Conservation (phyloP, 1,284 basidiomycete species). For the Volvariella volvacea region DNA sequence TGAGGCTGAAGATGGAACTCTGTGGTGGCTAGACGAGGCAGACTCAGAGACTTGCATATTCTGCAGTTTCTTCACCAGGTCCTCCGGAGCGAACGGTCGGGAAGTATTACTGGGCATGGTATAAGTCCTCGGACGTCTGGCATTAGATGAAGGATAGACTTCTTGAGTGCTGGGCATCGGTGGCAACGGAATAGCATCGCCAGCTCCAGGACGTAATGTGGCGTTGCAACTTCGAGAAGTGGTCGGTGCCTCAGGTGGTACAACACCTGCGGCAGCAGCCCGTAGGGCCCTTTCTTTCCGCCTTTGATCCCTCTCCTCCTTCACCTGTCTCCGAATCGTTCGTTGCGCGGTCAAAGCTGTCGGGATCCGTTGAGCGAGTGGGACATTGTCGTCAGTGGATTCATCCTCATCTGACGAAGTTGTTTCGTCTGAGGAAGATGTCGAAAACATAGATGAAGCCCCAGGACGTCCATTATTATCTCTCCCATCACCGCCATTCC, state of each 20-base stretch:
- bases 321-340: conserved; percentile 64
- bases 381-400: conserved; percentile 63
- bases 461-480: conserved; percentile 30
- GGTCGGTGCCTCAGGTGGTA: conserved; percentile 9
- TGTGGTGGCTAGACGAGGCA: conserved; percentile 11
- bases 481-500: conserved; percentile 23
- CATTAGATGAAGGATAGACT: conserved; percentile 24
- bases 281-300: conserved; percentile 38
- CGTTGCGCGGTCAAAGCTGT: conserved; percentile 71
- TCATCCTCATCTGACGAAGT: conserved; percentile 32
- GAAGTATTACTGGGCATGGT: conserved; percentile 36
- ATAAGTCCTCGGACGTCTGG: conserved; percentile 36
- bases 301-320: conserved; percentile 57
- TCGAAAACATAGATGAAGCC: conserved; percentile 24
- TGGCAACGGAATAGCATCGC: conserved; percentile 14
- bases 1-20: neutral
- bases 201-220: conserved; percentile 28
- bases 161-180: conserved; percentile 30
- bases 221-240: conserved; percentile 21
- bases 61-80: conserved; percentile 51
- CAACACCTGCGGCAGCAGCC: conserved; percentile 10
- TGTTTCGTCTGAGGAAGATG: conserved; percentile 24
- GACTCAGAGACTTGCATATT: conserved; percentile 34
- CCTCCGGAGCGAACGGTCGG: conserved; percentile 45
- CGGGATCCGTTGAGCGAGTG: conserved; percentile 72